These are phyloP conservation scores for Excoecaria agallocha DNA, from an alignment of 345 rosid genomes.

Conservation along the genomic window DNA sequence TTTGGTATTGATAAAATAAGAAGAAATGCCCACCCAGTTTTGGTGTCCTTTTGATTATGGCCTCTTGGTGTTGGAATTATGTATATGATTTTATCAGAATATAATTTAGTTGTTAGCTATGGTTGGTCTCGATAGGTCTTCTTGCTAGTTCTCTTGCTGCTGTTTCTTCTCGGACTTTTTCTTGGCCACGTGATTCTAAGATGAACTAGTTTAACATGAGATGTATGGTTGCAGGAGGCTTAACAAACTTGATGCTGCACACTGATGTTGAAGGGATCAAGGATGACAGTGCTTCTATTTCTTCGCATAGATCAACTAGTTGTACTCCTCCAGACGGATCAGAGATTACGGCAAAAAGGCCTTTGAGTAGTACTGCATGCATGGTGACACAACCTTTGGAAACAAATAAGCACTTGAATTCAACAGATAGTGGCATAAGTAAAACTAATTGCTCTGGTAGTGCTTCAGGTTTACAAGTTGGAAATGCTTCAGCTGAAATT, in stretches of 20 bases:
- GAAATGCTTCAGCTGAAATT: conserved; percentile 25
- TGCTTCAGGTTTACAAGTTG: conserved; percentile 26
- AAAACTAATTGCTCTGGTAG: conserved; percentile 31
- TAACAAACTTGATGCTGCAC: conserved; percentile 6
- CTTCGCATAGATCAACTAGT: conserved; percentile 22
- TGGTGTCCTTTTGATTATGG: background rate
- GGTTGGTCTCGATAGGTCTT: background rate
- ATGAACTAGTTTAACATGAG: conserved; percentile 11
- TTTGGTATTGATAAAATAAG: background rate
- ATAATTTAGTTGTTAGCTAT: background rate
- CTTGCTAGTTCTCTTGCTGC: background rate
- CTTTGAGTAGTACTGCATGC: conserved; percentile 10
- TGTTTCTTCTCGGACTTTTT: background rate
- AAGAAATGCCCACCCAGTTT: no score
- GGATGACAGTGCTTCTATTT: conserved; percentile 8
- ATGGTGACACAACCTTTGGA: conserved; percentile 12
- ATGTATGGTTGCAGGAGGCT: conserved; percentile 18
- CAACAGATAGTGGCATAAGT: conserved; percentile 6
- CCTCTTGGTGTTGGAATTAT: background rate
- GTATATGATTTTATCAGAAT: background rate
- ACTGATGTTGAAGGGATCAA: conserved; percentile 18
- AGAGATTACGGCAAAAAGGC: conserved; percentile 4
- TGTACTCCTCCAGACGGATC: conserved; percentile 5
- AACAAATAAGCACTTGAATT: conserved; percentile 9
- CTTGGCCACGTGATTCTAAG: background rate